Evolutionary conservation across 1,284 basidiomycete species (phyloP), one percentile per base, ranked within the genome.

Genomic region (Cystobasidium pallidum): DNA sequence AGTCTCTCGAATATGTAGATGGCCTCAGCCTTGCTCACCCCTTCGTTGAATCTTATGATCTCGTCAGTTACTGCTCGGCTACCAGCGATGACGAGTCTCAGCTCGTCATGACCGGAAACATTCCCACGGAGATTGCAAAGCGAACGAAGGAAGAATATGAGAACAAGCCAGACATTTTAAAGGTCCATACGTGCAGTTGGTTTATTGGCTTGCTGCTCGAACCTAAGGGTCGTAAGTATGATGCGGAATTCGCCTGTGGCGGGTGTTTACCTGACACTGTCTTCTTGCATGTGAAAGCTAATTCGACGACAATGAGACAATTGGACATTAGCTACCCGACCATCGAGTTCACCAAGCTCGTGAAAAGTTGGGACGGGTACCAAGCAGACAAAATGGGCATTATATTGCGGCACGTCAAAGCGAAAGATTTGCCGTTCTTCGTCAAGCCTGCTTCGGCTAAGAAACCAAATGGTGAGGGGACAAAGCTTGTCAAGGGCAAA

Each of bases 241-340:
- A 70, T 74, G 64, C 54, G 74, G 41, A 57, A 39, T 64, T 58
- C 76, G 72, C 75, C 67, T 62, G n/a, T 10, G 13, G n/a, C 21
- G 41, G 26, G 34, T 45, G 11, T 45, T 45, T 66, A 21, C 19
- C 51, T n/a, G 8, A 52, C 34, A 7, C 15, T 24, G 8, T 10
- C 1, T 36, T 58, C 43, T 54, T 63, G 3, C 19, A 8, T 55
- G 19, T 65, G 49, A 26, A 24, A 47, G 64, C 59, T 45, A 61
- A 72, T 32, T 74, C 59, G 26, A 52, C 13, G 17, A 41, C 52
- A 57, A 41, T 10, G 21, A 11, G 26, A 66, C 89, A 88, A 79
- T 84, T 99, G 74, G 96, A 99, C 81, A 94, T 99, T 73, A 96
- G 93, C 73, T 98, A 94, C 82, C 94, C 96, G 1, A 97, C 93